Evolutionary conservation across 768 basidiomycete genomes (phyloP), one percentile per base, ranked within the genome.

Genomic region (Gloeopeniophorella convolvens): DNA sequence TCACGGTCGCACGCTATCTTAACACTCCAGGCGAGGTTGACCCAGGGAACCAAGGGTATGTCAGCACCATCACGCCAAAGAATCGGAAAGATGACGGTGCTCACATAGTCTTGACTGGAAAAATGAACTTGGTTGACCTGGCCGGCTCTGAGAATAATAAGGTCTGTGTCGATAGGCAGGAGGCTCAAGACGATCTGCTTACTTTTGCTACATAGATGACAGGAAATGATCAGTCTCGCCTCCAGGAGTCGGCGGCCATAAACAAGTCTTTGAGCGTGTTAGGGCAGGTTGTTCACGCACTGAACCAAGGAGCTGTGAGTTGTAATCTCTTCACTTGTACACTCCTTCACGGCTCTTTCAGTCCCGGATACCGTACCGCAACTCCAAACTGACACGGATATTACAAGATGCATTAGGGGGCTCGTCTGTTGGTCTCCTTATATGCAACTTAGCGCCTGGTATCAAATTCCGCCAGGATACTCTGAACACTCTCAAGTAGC

Each of bases 141-240:
- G 91, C 91, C 15, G 91, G 91, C 23, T 90, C 87, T 0, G 91
- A 94, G 68, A 92, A 92, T 61, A 93, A 92, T 65, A 93, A 89
- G 68, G 82, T 81, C 31, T 15, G 64, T 56, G n/a, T 12, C 34
- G 3, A 12, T 33, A 21, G 20, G 27, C 5, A 8, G 24, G 18
- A 13, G 9, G n/a, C 30, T 31, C 5, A 15, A 16, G 8, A 34
- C n/a, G 21, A n/a, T 40, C 21, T 41, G 48, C 20, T 27, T 33
- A 46, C 11, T 30, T 10, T 10, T 40, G 23, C 16, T 30, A 12
- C 5, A 13, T 55, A 82, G 73, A 72, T 86, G 23, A 92, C 92
- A 4, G 90, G 91, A 4, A 93, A 92, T 57, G 86, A 93, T 62
- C 71, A 80, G 1, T 80, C 78, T n/a, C 80, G 92, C 2, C 90